Conservation (phyloP, 2,329 filamentous ascomycete genomes). For the Aspergillus sp. region DNA sequence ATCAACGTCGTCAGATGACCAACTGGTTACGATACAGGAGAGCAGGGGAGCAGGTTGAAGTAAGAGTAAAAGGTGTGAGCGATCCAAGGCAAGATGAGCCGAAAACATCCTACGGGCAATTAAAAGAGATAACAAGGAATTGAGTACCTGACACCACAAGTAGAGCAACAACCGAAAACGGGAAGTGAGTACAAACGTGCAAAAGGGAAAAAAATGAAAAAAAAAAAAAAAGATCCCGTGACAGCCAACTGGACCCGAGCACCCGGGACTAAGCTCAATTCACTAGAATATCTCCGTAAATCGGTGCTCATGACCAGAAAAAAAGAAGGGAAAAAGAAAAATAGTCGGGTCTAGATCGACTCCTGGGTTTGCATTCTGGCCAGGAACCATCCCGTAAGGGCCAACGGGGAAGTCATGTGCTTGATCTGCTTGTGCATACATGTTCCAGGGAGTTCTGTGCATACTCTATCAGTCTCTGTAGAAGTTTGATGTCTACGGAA, state of each 20-base stretch:
- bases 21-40: neutral
- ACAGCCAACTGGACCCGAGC: no score
- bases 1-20: neutral
- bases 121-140: neutral
- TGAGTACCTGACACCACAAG: neutral
- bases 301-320: neutral
- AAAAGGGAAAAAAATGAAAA: no score
- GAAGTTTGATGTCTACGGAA: no score
- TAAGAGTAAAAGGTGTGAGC: neutral
- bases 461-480: neutral
- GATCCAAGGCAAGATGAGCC: neutral
- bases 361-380: neutral
- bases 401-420: conserved; percentile 18
- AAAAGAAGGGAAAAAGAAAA: neutral
- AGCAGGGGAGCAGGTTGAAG: neutral
- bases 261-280: no score
- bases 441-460: neutral
- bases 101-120: neutral
- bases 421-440: conserved; percentile 16
- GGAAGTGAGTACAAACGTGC: no score
- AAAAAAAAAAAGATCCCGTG: no score
- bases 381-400: conserved; percentile 8
- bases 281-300: no score
- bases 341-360: neutral
- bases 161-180: no score